These are phyloP conservation scores for Barnettozyma pratensis DNA, from an alignment of 805 yeast genomes.

Conservation along the genomic window DNA sequence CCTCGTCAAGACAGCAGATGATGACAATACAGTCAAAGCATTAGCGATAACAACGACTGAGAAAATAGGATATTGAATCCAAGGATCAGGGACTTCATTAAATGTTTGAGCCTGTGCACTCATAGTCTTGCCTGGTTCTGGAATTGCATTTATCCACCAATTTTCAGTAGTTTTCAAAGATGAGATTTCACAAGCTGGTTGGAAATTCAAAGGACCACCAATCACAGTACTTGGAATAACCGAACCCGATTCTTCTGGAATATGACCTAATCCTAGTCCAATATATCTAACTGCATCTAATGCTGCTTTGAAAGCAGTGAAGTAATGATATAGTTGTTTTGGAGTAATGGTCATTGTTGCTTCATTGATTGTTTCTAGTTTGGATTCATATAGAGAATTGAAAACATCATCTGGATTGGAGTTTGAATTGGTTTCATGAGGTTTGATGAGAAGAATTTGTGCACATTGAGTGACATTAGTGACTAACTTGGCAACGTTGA, in stretches of 20 bases:
- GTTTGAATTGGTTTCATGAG: constrained; percentile 26
- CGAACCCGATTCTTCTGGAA: constrained; percentile 22
- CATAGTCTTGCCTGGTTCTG: constrained; percentile 17
- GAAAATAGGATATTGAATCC: constrained; percentile 36
- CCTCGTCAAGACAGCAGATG: constrained; percentile 24
- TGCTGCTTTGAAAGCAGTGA: constrained; percentile 27
- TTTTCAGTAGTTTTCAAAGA: constrained; percentile 17
- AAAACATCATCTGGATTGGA: constrained; percentile 24
- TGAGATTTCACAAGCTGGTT: constrained; percentile 21
- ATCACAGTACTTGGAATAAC: constrained; percentile 21
- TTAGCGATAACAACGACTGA: constrained; percentile 25
- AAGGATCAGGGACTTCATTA: constrained; percentile 30
- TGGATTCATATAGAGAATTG: constrained; percentile 22
- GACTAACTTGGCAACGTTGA: constrained; percentile 25
- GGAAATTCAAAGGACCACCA: constrained; percentile 27
- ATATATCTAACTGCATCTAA: constrained; percentile 30
- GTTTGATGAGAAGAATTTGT: constrained; percentile 32
- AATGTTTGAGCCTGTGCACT: constrained; percentile 18
- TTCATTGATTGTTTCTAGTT: constrained; percentile 15
- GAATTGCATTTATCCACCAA: constrained; percentile 25
- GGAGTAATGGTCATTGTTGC: constrained; percentile 15
- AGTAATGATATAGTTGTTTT: constrained; percentile 28
- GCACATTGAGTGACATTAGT: constrained; percentile 28
- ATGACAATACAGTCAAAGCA: constrained; percentile 29
- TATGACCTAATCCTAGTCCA: constrained; percentile 36